Percentiles rank a stretch among this genome's conserved stretches.
These are phyloP conservation scores for Torulaspora pretoriensis DNA, from an alignment of 1,139 yeast genomes.

Conservation along the genomic window DNA sequence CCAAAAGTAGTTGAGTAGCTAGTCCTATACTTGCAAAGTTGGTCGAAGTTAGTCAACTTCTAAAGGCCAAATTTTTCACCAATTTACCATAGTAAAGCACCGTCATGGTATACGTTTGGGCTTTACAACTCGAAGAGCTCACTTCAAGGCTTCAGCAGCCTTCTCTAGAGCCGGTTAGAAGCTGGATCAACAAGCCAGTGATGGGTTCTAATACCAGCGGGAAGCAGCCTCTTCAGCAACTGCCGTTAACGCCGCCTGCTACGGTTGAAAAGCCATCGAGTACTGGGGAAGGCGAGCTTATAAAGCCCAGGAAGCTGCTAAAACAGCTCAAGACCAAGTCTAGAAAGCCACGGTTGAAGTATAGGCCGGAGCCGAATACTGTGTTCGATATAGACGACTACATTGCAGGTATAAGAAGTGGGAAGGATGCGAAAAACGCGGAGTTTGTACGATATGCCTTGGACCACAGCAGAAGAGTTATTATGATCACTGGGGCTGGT, in stretches of 20 bases:
- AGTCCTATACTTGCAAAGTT: not conserved
- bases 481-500: conserved; percentile 81
- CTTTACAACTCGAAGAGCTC: not conserved
- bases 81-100: not conserved
- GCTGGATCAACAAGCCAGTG: not conserved
- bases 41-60: not conserved
- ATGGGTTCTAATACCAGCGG: not conserved
- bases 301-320: conserved; percentile 26
- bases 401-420: conserved; percentile 32
- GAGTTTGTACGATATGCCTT: conserved; percentile 45
- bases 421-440: conserved; percentile 40
- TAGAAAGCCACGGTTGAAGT: conserved; percentile 41
- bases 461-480: conserved; percentile 45
- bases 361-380: conserved; percentile 43
- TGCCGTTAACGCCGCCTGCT: conserved; percentile 25
- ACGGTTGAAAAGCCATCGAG: conserved; percentile 18
- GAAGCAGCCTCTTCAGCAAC: not conserved
- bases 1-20: not conserved
- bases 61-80: conserved; percentile 2
- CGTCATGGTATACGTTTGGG: not conserved
- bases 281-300: not conserved
- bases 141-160: not conserved
- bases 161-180: not conserved
- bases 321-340: conserved; percentile 18
- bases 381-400: conserved; percentile 38